These are phyloP conservation scores for Ustilago bromivora DNA, from an alignment of 1,284 basidiomycete genomes.

Conservation along the genomic window DNA sequence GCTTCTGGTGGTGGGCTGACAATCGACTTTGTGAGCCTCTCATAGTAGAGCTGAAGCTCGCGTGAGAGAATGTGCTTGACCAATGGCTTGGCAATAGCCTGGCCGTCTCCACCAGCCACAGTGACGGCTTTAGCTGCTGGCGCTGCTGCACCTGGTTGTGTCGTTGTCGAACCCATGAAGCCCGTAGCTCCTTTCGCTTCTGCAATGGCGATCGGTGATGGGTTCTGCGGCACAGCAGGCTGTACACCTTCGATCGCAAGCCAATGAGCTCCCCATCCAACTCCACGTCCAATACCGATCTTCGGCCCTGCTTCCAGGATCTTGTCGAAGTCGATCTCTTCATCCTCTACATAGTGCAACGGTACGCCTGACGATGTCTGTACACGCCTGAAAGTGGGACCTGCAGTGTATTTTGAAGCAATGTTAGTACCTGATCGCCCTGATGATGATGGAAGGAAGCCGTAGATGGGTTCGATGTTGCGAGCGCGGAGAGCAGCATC, in stretches of 20 bases:
- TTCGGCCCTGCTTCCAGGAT: conserved; percentile 59
- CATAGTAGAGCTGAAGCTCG: conserved; percentile 95
- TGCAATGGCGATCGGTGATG: conserved; percentile 73
- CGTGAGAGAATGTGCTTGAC: conserved; percentile 93
- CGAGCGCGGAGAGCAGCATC: conserved; percentile 92
- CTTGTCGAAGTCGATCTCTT: conserved; percentile 93
- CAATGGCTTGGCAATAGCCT: conserved; percentile 65
- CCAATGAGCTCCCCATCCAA: conserved; percentile 78
- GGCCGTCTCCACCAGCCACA: conserved; percentile 49
- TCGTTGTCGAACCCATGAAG: conserved; percentile 41
- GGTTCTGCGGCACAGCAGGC: conserved; percentile 95
- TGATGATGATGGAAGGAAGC: conserved; percentile 56
- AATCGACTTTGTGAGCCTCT: conserved; percentile 80
- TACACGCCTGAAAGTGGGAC: conserved; percentile 68
- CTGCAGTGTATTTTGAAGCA: conserved; percentile 42
- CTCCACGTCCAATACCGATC: conserved; percentile 62
- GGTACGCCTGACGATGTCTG: conserved; percentile 68
- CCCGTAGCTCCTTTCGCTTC: conserved; percentile 33
- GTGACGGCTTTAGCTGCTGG: conserved; percentile 64
- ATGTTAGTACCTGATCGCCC: conserved; percentile 37
- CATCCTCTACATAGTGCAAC: conserved; percentile 92
- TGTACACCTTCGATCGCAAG: conserved; percentile 97
- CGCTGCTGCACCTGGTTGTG: conserved; percentile 57
- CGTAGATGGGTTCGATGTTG: conserved; percentile 80
- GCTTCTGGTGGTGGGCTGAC: conserved; percentile 60